These are phyloP conservation scores for Rhizoclosmatium globosum DNA, from an alignment of 192 early-diverging fungal genomes.

Conservation along the genomic window DNA sequence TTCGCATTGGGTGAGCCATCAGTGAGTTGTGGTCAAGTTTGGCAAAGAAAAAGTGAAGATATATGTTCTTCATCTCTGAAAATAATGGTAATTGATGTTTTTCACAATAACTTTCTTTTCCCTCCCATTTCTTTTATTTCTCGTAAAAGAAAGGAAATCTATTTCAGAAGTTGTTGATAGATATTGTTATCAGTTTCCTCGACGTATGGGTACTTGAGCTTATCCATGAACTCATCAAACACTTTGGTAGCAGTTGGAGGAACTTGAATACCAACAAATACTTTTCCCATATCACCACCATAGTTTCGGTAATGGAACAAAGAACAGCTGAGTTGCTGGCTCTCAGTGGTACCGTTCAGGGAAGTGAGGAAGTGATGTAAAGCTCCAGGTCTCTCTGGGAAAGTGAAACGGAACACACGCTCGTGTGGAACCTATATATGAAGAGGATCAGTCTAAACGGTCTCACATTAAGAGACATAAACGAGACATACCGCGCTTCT, in stretches of 20 bases:
- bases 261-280: conserved; percentile 94
- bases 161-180: conserved; percentile 79
- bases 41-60: too few species aligned
- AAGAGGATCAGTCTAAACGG: background rate
- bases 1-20: too few species aligned
- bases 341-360: conserved; percentile 45
- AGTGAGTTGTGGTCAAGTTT: too few species aligned
- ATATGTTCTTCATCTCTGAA: background rate
- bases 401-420: conserved; percentile 92
- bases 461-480: conserved; percentile 22
- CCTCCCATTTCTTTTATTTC: too few species aligned
- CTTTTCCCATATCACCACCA: conserved; percentile 93
- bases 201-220: conserved; percentile 85
- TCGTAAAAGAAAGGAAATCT: too few species aligned
- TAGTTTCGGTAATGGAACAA: conserved; percentile 98
- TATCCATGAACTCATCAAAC: conserved; percentile 82
- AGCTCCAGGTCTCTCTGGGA: conserved; percentile 95
- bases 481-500: too few species aligned
- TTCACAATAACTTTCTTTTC: background rate
- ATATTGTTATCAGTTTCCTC: conserved; percentile 94
- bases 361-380: conserved; percentile 84
- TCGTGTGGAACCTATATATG: conserved; percentile 90
- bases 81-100: background rate
- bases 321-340: conserved; percentile 47
- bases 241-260: conserved; percentile 64